Evolutionary conservation across 306 rosid species (phyloP).

Genomic region (Mucuna pruriens): DNA sequence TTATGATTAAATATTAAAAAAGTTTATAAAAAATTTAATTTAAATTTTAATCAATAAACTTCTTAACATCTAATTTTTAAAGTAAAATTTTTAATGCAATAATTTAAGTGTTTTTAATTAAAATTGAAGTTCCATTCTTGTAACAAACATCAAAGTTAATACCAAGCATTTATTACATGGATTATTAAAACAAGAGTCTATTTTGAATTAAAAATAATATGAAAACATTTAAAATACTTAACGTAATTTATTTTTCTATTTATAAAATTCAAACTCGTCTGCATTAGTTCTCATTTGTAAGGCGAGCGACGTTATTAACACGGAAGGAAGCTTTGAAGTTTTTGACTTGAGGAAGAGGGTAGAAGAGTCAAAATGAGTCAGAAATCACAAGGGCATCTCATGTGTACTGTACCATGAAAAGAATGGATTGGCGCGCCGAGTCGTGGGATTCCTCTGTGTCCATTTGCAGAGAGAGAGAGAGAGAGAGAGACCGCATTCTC

Average conservation of each 20-base stretch:
- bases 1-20: no score
- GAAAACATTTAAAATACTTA: not conserved
- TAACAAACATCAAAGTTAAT: not conserved
- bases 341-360: conserved; percentile 14
- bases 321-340: not conserved
- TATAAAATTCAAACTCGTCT: not conserved
- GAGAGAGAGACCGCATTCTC: conserved; percentile 44
- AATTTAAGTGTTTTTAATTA: not conserved
- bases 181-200: not conserved
- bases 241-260: not conserved
- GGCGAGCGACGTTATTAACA: not conserved
- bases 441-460: conserved; percentile 39
- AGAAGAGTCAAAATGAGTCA: conserved; percentile 8
- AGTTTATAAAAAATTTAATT: no score
- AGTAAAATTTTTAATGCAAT: not conserved
- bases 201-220: not conserved
- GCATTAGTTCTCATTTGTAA: not conserved
- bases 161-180: not conserved
- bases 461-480: not conserved
- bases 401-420: conserved; percentile 12
- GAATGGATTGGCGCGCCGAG: conserved; percentile 34
- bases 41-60: no score
- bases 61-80: no score
- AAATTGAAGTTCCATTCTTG: not conserved
- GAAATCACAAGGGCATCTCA: conserved; percentile 16